Evolutionary conservation across 2,329 filamentous ascomycete species (phyloP).

Genomic region (Botryotinia globosa): DNA sequence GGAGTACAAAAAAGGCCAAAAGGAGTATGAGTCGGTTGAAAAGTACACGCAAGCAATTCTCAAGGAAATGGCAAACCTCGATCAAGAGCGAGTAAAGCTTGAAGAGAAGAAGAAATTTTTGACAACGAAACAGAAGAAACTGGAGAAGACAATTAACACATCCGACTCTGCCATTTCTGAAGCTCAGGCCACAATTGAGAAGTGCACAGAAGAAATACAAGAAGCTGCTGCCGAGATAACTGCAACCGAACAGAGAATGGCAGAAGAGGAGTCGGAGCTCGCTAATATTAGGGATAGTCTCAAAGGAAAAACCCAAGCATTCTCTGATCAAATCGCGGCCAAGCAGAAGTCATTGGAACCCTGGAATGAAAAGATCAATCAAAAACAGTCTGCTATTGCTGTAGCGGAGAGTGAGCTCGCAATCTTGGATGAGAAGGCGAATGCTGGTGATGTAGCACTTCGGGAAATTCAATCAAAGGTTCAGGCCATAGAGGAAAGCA

Average conservation of each 20-base stretch:
- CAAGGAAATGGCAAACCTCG: slow-evolving; percentile 88
- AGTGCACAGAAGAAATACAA: slow-evolving; percentile 75
- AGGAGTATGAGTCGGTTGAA: slow-evolving; percentile 78
- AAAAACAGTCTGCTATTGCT: slow-evolving; percentile 90
- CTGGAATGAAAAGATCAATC: slow-evolving; percentile 95
- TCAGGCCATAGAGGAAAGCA: slow-evolving; percentile 65
- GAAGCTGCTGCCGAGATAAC: slow-evolving; percentile 71
- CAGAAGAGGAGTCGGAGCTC: slow-evolving; percentile 77
- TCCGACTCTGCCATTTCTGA: slow-evolving; percentile 73
- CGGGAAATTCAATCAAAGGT: slow-evolving; percentile 83
- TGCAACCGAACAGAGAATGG: slow-evolving; percentile 72
- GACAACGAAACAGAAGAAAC: slow-evolving; percentile 85
- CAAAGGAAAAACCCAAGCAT: slow-evolving; percentile 92
- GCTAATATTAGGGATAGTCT: slow-evolving; percentile 78
- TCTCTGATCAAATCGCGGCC: slow-evolving; percentile 85
- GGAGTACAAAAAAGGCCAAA: slow-evolving; percentile 75
- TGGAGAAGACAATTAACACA: slow-evolving; percentile 80
- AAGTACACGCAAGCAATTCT: slow-evolving; percentile 74
- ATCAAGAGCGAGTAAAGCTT: slow-evolving; percentile 95
- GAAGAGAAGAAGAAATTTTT: slow-evolving; percentile 98
- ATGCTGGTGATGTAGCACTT: slow-evolving; percentile 78
- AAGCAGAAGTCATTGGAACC: slow-evolving; percentile 95
- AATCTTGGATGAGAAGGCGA: slow-evolving; percentile 86
- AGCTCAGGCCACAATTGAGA: slow-evolving; percentile 72
- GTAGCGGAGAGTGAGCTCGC: slow-evolving; percentile 93